Evolutionary conservation across 805 yeast genomes (phyloP).

Genomic region (Saccharomycopsis amapae): DNA sequence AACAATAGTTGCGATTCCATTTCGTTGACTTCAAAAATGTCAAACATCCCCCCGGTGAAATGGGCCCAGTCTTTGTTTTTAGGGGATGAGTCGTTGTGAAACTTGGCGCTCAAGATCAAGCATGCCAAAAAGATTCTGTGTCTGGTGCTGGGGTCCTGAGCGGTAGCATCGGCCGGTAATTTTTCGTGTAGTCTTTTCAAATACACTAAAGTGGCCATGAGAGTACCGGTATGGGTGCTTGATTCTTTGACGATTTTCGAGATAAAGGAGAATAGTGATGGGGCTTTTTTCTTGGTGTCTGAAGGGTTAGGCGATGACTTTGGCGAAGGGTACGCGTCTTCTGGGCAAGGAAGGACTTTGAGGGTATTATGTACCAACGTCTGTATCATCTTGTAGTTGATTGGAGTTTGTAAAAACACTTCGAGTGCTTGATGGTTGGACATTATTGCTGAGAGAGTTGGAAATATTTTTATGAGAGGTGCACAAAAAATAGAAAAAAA

Average conservation of each 20-base stretch:
- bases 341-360: constrained; percentile 15
- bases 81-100: constrained; percentile 88
- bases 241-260: constrained; percentile 66
- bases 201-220: constrained; percentile 87
- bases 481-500: background rate
- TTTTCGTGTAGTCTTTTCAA: constrained; percentile 66
- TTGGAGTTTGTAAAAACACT: constrained; percentile 13
- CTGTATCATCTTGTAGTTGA: constrained; percentile 18
- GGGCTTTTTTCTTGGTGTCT: constrained; percentile 26
- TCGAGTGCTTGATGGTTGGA: constrained; percentile 16
- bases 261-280: constrained; percentile 58
- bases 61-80: constrained; percentile 93
- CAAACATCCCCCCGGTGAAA: constrained; percentile 79
- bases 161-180: constrained; percentile 81
- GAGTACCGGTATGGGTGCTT: constrained; percentile 88
- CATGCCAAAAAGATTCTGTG: constrained; percentile 90
- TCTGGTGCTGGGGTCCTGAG: constrained; percentile 80
- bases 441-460: constrained; percentile 9
- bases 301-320: constrained; percentile 31
- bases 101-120: constrained; percentile 85
- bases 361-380: constrained; percentile 13
- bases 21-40: constrained; percentile 74
- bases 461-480: too few species aligned
- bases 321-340: constrained; percentile 29
- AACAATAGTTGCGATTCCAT: constrained; percentile 83